Base-by-base conservation (phyloP, 2,329 filamentous ascomycete genomes). In the Pseudogymnoascus pannorum region DNA sequence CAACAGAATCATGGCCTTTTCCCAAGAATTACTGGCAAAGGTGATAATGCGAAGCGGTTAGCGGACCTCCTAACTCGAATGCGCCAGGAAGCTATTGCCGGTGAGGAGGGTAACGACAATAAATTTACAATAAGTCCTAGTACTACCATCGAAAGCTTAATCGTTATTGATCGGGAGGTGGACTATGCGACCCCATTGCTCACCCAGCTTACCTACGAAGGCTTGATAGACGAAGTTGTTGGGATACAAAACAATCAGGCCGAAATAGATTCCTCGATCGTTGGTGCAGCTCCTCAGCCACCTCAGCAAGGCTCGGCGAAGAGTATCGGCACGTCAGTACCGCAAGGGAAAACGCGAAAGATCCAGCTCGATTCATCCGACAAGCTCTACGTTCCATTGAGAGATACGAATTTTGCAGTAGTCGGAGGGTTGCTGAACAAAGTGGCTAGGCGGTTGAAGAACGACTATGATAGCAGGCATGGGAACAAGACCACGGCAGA, bases 151-250 rank as follows among this genome's bases (percentile, higher is more conserved):
- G 94, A 99, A 73, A 96, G 88, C 70, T 79, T 97, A 63, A 92
- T 99, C 69, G 89, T 99, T 64, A 92, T 99, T 61, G 94, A 99
- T 74, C 89, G 94, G 58, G 92, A 97, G 72, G 88, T 96, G 61
- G 94, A 99, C 73, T 92, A 94, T 69, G 91, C 93, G 14, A 97
- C 94, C 1, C 88, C 89, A 0, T 81, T 99, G 14, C 86, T 99
- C 60, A 97, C 93, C 0, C 94, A 99, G 72, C 78, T 99, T 64
- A 99, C 94, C 1, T 99, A 99, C 70, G 93, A 99, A 75, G 94
- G 94, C 3, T 79, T 99, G 24, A 88, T 99, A 60, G 95, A 99
- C 70, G 94, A 99, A 72, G 82, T 94, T 14, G 95, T 96, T 71
- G 87, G 89, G 31, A 96, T 99, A 64, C 85, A 90, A 66, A 89